A percentile compares a stretch with the other conserved stretches of the same genome.
Evolutionary conservation across 345 rosid species (phyloP).

Genomic region (Aegle marmelos): DNA sequence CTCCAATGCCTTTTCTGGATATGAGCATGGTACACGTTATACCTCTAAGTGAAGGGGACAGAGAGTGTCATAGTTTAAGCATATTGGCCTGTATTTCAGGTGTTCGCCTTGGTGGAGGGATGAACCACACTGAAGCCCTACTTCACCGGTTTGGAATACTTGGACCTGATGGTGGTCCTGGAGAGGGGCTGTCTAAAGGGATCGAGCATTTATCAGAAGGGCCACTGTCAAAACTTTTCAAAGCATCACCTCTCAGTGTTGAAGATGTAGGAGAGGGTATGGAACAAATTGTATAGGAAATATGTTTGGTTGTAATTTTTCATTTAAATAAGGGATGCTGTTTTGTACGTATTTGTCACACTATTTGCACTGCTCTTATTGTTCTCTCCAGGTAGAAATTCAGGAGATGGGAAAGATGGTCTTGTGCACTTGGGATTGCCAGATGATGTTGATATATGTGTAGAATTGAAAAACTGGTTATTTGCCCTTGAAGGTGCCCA

Average conservation of each 20-base stretch:
- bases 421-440: slow-evolving; percentile 64
- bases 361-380: slow-evolving; percentile 13
- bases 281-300: slow-evolving; percentile 9
- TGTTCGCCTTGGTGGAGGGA: slow-evolving; percentile 93
- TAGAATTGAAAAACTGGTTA: slow-evolving; percentile 90
- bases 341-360: background rate
- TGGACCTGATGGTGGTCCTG: slow-evolving; percentile 94
- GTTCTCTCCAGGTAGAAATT: slow-evolving; percentile 39
- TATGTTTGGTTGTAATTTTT: background rate
- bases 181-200: slow-evolving; percentile 80
- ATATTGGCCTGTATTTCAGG: slow-evolving; percentile 82
- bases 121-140: slow-evolving; percentile 85
- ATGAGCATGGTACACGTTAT: slow-evolving; percentile 72
- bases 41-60: slow-evolving; percentile 80
- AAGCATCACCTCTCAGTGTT: slow-evolving; percentile 48
- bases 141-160: slow-evolving; percentile 92
- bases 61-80: slow-evolving; percentile 81
- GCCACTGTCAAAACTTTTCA: slow-evolving; percentile 82
- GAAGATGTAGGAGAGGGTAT: slow-evolving; percentile 49
- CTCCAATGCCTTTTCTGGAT: slow-evolving; percentile 63
- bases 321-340: background rate
- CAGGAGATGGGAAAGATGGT: slow-evolving; percentile 43
- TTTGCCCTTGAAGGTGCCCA: slow-evolving; percentile 92
- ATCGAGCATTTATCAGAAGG: slow-evolving; percentile 73
- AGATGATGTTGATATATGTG: slow-evolving; percentile 75